Conservation (phyloP, 225 moss, liverwort and hornwort species). For the Pleurozium schreberi region DNA sequence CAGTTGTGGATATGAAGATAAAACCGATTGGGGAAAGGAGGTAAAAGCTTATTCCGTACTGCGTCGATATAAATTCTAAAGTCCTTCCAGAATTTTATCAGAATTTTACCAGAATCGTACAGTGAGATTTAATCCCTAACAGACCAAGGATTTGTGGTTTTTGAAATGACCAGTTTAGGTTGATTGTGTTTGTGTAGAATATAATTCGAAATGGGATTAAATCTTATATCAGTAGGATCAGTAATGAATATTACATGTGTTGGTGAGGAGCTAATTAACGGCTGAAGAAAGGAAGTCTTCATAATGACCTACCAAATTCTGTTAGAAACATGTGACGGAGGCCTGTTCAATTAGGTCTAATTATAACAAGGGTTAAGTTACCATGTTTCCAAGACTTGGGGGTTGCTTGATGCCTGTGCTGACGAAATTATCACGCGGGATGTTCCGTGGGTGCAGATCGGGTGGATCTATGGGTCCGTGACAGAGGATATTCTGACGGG, state of each 20-base stretch:
- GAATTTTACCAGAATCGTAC: background rate
- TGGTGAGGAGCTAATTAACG: background rate
- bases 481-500: conserved; percentile 94
- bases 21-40: conserved; percentile 95
- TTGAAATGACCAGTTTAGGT: background rate
- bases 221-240: background rate
- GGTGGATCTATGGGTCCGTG: conserved; percentile 91
- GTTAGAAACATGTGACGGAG: background rate
- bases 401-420: background rate
- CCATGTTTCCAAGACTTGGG: background rate
- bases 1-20: conserved; percentile 89
- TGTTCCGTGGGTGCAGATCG: conserved; percentile 36
- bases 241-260: background rate
- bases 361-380: no score
- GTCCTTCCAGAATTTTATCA: background rate
- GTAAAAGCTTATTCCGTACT: background rate
- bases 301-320: no score
- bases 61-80: background rate
- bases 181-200: background rate
- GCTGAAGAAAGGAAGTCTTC: background rate
- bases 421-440: background rate
- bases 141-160: background rate
- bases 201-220: no score
- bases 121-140: background rate
- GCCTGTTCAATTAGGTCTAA: background rate